phyloP scores from a whole-genome alignment of 768 basidiomycete genomes.

The Strobilomyces confusus region DNA sequence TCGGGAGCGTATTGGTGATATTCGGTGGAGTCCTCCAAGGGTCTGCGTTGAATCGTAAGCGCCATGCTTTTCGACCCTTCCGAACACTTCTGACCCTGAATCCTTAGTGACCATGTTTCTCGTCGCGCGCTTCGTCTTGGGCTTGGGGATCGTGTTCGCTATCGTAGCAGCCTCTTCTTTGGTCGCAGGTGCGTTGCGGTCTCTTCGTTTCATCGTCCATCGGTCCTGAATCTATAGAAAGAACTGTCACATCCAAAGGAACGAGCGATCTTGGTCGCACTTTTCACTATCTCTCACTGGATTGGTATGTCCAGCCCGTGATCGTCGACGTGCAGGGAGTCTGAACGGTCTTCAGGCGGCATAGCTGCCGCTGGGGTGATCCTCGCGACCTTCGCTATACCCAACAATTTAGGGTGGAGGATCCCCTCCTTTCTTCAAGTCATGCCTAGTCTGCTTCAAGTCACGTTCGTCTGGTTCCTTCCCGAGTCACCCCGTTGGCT shows the following conservation, averaged over 20 bases:
- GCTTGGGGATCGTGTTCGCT: constrained; percentile 7
- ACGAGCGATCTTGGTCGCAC: not conserved
- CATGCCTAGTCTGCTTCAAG: constrained; percentile 48
- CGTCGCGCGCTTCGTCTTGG: constrained; percentile 16
- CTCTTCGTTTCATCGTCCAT: too few species aligned
- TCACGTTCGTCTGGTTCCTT: constrained; percentile 51
- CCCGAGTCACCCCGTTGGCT: constrained; percentile 67
- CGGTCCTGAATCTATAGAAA: not conserved
- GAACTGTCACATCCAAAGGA: constrained; percentile 19
- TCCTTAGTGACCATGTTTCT: constrained; percentile 12
- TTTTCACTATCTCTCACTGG: not conserved
- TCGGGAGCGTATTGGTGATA: constrained; percentile 7
- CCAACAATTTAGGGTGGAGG: not conserved
- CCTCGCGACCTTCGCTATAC: not conserved
- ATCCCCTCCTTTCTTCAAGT: constrained; percentile 14
- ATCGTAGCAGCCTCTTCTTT: constrained; percentile 18
- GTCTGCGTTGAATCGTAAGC: constrained; percentile 11
- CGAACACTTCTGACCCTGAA: not conserved
- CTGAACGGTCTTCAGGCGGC: not conserved
- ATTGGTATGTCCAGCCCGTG: constrained; percentile 20
- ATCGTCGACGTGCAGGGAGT: too few species aligned
- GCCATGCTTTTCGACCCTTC: too few species aligned
- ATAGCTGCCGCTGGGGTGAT: not conserved
- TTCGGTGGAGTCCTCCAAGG: constrained; percentile 1
- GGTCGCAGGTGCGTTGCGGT: constrained; percentile 12